These are phyloP conservation scores for Aspergillus kassunensis DNA, from an alignment of 495 filamentous ascomycete genomes.

Conservation along the genomic window DNA sequence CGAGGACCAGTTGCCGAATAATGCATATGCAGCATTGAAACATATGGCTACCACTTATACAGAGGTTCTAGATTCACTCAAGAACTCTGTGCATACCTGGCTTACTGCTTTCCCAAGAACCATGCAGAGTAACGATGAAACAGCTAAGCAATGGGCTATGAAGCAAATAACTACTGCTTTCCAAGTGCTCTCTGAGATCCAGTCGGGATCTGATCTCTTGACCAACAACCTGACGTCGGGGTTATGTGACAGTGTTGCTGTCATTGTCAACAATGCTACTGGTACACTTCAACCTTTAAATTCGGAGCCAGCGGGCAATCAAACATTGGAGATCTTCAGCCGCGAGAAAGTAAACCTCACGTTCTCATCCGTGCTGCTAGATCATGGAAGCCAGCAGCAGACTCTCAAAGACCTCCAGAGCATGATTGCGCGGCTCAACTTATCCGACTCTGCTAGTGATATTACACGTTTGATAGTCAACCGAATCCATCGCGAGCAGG, in stretches of 20 bases:
- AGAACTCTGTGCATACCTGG: slow-evolving; percentile 74
- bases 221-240: slow-evolving; percentile 60
- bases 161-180: slow-evolving; percentile 69
- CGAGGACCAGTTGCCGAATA: slow-evolving; percentile 33
- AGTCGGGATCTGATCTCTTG: slow-evolving; percentile 66
- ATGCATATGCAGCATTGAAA: slow-evolving; percentile 44
- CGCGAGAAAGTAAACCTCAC: slow-evolving; percentile 20
- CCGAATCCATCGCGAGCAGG: slow-evolving; percentile 51
- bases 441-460: slow-evolving; percentile 36
- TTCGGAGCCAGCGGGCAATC: slow-evolving; percentile 13
- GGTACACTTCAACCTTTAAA: slow-evolving; percentile 28
- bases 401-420: slow-evolving; percentile 51
- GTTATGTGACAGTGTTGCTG: slow-evolving; percentile 43
- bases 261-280: slow-evolving; percentile 31
- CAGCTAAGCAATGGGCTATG: slow-evolving; percentile 64
- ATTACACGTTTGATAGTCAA: slow-evolving; percentile 57
- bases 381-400: slow-evolving; percentile 59
- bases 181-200: slow-evolving; percentile 60
- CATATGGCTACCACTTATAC: slow-evolving; percentile 61
- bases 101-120: slow-evolving; percentile 71
- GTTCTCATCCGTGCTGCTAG: slow-evolving; percentile 62
- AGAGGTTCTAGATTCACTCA: slow-evolving; percentile 62
- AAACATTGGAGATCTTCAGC: slow-evolving; percentile 25
- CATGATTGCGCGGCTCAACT: slow-evolving; percentile 38
- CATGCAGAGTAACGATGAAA: slow-evolving; percentile 83